Base-by-base conservation (phyloP, 768 basidiomycete genomes). In the Phanerochaete sordida region DNA sequence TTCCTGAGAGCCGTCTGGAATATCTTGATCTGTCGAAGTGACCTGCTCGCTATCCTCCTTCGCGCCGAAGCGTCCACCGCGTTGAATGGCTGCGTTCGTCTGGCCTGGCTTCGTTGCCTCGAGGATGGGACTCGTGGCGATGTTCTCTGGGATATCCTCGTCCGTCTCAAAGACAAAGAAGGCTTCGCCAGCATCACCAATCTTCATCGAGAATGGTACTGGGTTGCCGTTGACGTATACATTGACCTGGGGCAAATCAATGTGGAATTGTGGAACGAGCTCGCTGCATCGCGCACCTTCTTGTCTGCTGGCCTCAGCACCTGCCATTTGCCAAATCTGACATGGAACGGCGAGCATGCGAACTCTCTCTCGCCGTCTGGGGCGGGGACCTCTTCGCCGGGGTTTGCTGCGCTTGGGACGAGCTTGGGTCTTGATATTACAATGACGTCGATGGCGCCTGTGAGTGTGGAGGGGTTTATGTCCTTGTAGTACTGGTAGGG, bases 101-200 rank as follows among this genome's bases (percentile, higher is more conserved):
- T 60, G 72, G 55, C 60, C 78, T 27, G 77, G 69, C 51, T 70
- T 75, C 2, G 86, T 87, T 9, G 90, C 84, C 62, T 86, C 79
- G 15, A 96, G 83, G 24, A 99, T 76, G 26, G 97, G 97, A 74
- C 91, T 93, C 0, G 97, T 99, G 63, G 95, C 90, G 62, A 99
- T 84, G 70, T 95, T 91, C 49, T 84, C 89, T 2, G 97, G 96
- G 30, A 98, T 87, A 60, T 98, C 94, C 39, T 88, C 92, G 43
- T 95, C 92, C 0, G 96, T 98, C 74, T 99, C 96, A 65, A 98
- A 93, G 43, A 99, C 90, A 69, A 98, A 98, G 80, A 98, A 99
- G 0, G 95, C 97, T 75, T 99, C 97, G 4, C 97, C 97, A 1
- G 97, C 94, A 60, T 98, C 97, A 43, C 95, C 95, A 62, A 98